Conservation (phyloP, 805 yeast species). For the Pichia deserticola region DNA sequence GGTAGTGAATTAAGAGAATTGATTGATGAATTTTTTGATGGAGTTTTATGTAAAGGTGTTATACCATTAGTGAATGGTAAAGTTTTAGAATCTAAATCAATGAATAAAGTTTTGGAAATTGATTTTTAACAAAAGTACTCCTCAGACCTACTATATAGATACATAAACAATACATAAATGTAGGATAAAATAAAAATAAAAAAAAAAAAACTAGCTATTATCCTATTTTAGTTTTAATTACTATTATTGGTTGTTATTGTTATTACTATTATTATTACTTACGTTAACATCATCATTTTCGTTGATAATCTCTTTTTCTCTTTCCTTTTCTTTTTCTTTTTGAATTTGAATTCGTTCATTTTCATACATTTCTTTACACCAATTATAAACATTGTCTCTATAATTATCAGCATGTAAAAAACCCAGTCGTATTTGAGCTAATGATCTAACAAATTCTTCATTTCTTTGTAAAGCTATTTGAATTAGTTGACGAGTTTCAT, state of each 20-base stretch:
- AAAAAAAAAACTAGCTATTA: too few species aligned
- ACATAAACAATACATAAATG: too few species aligned
- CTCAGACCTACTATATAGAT: too few species aligned
- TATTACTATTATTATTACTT: too few species aligned
- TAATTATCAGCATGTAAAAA: slow-evolving; percentile 72
- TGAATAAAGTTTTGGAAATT: slow-evolving; percentile 11
- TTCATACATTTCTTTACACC: slow-evolving; percentile 85
- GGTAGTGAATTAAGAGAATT: slow-evolving; percentile 65
- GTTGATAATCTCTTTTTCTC: background rate
- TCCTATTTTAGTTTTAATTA: too few species aligned
- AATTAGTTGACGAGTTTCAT: slow-evolving; percentile 62
- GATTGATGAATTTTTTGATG: slow-evolving; percentile 60
- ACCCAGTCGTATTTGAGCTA: slow-evolving; percentile 67
- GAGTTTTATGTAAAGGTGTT: slow-evolving; percentile 34
- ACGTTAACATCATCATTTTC: too few species aligned
- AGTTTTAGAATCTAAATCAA: background rate
- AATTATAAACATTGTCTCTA: slow-evolving; percentile 59
- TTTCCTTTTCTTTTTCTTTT: background rate
- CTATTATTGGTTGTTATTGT: too few species aligned
- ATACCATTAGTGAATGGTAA: slow-evolving; percentile 9
- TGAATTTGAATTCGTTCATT: slow-evolving; percentile 21
- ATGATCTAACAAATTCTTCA: slow-evolving; percentile 78
- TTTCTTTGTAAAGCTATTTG: slow-evolving; percentile 77
- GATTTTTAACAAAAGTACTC: background rate
- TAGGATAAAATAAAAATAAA: too few species aligned